These are phyloP conservation scores for Pseudozyma sp. DNA, from an alignment of 1,284 basidiomycete species.

Conservation along the genomic window DNA sequence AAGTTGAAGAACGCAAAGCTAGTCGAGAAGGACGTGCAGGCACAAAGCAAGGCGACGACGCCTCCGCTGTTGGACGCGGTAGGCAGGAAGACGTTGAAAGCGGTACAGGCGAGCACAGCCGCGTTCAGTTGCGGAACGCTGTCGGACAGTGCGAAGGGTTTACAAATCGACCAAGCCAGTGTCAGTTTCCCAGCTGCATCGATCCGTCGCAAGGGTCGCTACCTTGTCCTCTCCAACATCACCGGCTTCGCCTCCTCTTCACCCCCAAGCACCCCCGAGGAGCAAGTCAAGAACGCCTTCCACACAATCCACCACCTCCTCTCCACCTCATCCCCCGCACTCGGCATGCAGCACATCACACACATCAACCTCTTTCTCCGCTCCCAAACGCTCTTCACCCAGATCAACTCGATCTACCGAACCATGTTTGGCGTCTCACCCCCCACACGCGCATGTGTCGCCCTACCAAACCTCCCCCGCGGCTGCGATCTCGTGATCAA, in stretches of 20 bases:
- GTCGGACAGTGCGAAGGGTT: not conserved
- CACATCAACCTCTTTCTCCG: constrained; percentile 88
- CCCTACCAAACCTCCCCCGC: constrained; percentile 70
- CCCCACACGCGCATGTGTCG: constrained; percentile 90
- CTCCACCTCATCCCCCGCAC: not conserved
- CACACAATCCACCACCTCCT: constrained; percentile 13
- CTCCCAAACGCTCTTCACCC: constrained; percentile 44
- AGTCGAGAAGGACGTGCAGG: constrained; percentile 40
- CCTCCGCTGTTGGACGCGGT: constrained; percentile 39
- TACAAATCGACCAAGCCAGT: not conserved
- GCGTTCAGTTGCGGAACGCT: not conserved
- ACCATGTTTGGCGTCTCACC: constrained; percentile 89
- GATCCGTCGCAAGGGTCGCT: constrained; percentile 22
- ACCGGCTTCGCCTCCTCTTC: constrained; percentile 12
- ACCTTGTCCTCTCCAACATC: constrained; percentile 35
- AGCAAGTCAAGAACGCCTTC: constrained; percentile 32
- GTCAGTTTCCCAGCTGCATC: constrained; percentile 10
- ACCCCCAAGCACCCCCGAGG: constrained; percentile 7
- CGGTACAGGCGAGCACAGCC: constrained; percentile 2
- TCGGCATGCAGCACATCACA: constrained; percentile 73
- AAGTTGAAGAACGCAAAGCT: constrained; percentile 48
- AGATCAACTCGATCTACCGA: constrained; percentile 74
- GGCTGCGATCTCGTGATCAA: constrained; percentile 26
- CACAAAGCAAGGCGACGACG: not conserved
- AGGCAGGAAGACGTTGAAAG: constrained; percentile 33